Percentiles rank a stretch among this genome's conserved stretches.
Evolutionary conservation across 257 asterid genomes (phyloP).

Genomic region (Solanum medicagineum): DNA sequence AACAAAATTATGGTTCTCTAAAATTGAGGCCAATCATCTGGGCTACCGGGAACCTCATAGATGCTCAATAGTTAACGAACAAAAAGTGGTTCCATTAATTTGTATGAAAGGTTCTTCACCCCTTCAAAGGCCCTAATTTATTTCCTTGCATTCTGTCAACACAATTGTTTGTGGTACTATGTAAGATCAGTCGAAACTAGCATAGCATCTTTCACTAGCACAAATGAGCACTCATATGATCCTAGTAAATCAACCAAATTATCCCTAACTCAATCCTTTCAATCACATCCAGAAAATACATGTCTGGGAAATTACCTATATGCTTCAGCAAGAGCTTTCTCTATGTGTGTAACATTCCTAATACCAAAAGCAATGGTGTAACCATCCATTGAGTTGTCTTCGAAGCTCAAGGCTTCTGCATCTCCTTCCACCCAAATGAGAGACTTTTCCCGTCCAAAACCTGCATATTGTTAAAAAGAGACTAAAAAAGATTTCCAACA

Average conservation of each 20-base stretch:
- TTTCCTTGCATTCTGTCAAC: background rate
- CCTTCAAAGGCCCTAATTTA: background rate
- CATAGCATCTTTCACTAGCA: background rate
- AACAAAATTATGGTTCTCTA: background rate
- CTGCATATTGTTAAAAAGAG: constrained; percentile 14
- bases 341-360: constrained; percentile 89
- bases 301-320: constrained; percentile 36
- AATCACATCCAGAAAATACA: background rate
- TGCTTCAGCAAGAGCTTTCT: constrained; percentile 87
- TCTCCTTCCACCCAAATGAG: constrained; percentile 94
- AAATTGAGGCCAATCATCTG: background rate
- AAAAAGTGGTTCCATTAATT: background rate
- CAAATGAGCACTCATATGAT: background rate
- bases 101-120: background rate
- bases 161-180: background rate
- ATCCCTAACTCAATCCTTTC: background rate
- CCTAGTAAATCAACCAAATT: background rate
- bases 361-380: constrained; percentile 97
- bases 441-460: constrained; percentile 43
- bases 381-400: constrained; percentile 76
- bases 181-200: background rate
- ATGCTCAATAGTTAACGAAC: background rate
- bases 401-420: constrained; percentile 77
- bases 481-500: background rate
- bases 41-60: background rate